Conservation (phyloP, 2,329 filamentous ascomycete species). For the Cladosporium sp. region DNA sequence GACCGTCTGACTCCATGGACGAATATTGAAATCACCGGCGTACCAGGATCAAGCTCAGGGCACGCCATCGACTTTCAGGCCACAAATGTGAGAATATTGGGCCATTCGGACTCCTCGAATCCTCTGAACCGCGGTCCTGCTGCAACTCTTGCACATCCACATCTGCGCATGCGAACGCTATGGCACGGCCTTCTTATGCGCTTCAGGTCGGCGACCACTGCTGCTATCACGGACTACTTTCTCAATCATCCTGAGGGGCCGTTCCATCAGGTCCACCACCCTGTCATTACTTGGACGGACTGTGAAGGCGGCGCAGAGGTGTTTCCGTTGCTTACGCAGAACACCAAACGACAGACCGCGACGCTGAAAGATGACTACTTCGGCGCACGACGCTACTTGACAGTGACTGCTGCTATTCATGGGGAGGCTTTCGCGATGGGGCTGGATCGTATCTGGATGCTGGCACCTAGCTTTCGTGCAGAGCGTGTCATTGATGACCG, state of each 20-base stretch:
- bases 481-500: neutral
- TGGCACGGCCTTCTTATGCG: neutral
- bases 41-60: no score
- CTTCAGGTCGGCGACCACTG: neutral
- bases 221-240: neutral
- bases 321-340: neutral
- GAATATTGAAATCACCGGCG: no score
- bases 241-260: neutral
- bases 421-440: constrained; percentile 1
- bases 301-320: neutral
- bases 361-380: neutral
- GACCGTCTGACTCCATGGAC: no score
- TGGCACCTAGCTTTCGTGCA: neutral
- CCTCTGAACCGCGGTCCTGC: neutral
- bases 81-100: neutral
- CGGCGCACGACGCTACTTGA: neutral
- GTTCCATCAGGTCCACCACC: neutral
- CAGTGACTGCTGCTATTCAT: neutral
- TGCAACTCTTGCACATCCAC: neutral
- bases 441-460: neutral
- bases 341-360: neutral
- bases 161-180: neutral
- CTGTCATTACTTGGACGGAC: constrained; percentile 1
- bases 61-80: neutral
- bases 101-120: neutral